Evolutionary conservation across 2,329 filamentous ascomycete genomes (phyloP).

Genomic region (Aspergillus sp.): DNA sequence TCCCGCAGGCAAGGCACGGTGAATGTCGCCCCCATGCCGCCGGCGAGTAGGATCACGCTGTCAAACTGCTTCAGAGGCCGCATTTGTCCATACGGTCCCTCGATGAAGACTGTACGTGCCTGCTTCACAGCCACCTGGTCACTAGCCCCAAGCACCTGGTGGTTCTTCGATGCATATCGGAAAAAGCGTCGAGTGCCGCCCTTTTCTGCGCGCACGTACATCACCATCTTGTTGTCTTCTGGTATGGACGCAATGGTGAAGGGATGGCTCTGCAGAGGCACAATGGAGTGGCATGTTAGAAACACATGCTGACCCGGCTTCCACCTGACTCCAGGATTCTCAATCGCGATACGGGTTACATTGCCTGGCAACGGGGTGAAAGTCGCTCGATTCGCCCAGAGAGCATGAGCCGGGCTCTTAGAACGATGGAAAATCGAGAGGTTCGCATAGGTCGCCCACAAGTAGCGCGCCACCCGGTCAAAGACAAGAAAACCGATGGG

Average conservation of each 20-base stretch:
- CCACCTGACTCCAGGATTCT: constrained; percentile 60
- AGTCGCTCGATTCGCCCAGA: constrained; percentile 47
- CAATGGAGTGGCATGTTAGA: constrained; percentile 58
- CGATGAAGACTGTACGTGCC: constrained; percentile 49
- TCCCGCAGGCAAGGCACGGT: constrained; percentile 59
- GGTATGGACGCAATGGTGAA: constrained; percentile 64
- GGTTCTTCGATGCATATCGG: constrained; percentile 51
- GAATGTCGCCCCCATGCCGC: constrained; percentile 63
- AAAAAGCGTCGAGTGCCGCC: constrained; percentile 57
- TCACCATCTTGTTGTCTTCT: constrained; percentile 57
- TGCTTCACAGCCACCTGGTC: constrained; percentile 13
- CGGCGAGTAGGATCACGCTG: constrained; percentile 60
- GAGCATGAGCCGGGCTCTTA: constrained; percentile 15
- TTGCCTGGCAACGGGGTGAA: constrained; percentile 56
- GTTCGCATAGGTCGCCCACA: constrained; percentile 43
- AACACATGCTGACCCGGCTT: constrained; percentile 65
- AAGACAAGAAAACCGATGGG: constrained; percentile 50
- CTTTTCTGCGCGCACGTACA: constrained; percentile 57
- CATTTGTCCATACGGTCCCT: constrained; percentile 57
- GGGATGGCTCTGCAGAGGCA: constrained; percentile 63
- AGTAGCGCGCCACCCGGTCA: constrained; percentile 45
- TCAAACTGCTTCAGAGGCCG: constrained; percentile 61
- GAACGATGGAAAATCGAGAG: constrained; percentile 43
- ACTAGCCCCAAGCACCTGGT: constrained; percentile 25
- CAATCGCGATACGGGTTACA: constrained; percentile 59